These are phyloP conservation scores for Calonectria ilicicola DNA, from an alignment of 2,329 filamentous ascomycete species.

Conservation along the genomic window DNA sequence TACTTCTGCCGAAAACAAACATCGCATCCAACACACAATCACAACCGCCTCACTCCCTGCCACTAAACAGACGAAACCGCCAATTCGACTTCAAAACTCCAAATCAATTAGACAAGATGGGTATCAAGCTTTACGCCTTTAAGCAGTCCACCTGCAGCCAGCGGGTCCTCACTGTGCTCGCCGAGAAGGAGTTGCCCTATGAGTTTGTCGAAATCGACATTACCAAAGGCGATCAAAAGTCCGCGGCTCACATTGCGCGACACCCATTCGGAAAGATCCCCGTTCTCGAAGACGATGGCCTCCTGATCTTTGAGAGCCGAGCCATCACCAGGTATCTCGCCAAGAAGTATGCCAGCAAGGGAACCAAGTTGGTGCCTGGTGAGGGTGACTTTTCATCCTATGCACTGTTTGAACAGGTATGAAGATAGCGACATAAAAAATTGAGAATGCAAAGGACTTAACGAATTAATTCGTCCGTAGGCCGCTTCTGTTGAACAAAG, in stretches of 20 bases:
- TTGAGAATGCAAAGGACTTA: no score
- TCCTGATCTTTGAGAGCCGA: constrained; percentile 5
- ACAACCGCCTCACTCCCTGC: neutral
- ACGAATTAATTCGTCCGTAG: neutral
- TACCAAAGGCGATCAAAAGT: neutral
- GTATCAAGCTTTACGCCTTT: constrained; percentile 11
- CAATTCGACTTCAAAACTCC: neutral
- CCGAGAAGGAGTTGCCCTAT: constrained; percentile 3
- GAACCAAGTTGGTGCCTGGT: neutral
- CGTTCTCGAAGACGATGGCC: constrained; percentile 1
- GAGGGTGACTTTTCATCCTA: constrained; percentile 1
- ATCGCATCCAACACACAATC: neutral
- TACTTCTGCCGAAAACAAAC: neutral
- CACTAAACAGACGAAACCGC: no score
- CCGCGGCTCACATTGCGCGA: neutral
- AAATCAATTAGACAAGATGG: neutral
- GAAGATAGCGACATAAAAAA: neutral
- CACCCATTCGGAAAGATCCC: constrained; percentile 13
- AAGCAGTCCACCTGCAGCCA: neutral
- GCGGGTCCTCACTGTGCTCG: constrained; percentile 10
- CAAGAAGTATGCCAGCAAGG: neutral
- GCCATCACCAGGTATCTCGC: constrained; percentile 13
- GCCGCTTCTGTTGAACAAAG: constrained; percentile 10
- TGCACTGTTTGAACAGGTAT: constrained; percentile 5
- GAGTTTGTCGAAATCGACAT: neutral